Conservation (phyloP, 2,329 filamentous ascomycete species). For the Fusarium concolor region DNA sequence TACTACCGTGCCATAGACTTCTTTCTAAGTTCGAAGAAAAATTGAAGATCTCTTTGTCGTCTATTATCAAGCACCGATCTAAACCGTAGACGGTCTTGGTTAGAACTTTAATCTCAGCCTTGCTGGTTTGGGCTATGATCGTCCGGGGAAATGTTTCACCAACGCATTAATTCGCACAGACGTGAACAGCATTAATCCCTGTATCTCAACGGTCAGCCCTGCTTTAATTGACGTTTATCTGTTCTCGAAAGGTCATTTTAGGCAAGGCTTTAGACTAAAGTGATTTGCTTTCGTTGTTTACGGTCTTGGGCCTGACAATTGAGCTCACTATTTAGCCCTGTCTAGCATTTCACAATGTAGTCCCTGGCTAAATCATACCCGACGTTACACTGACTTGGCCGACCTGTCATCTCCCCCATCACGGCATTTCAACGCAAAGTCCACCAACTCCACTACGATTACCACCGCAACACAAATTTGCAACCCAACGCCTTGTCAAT, state of each 20-base stretch:
- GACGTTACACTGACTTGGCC: neutral
- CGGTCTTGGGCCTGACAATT: no score
- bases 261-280: no score
- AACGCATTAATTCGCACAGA: neutral
- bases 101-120: neutral
- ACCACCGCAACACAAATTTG: neutral
- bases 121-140: neutral
- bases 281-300: neutral
- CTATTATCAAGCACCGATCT: neutral
- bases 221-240: neutral
- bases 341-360: no score
- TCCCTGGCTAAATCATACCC: neutral
- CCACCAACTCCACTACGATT: neutral
- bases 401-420: neutral
- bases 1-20: no score
- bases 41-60: no score
- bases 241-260: no score
- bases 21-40: no score
- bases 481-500: neutral
- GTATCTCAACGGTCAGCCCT: conserved; percentile 12
- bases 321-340: no score
- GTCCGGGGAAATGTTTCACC: conserved; percentile 2
- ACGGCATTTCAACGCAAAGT: neutral
- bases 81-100: neutral
- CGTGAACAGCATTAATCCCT: neutral